Evolutionary conservation across 495 filamentous ascomycete species (phyloP), one percentile per base, ranked within the genome.

Genomic region (Oleoguttula mirabilis): DNA sequence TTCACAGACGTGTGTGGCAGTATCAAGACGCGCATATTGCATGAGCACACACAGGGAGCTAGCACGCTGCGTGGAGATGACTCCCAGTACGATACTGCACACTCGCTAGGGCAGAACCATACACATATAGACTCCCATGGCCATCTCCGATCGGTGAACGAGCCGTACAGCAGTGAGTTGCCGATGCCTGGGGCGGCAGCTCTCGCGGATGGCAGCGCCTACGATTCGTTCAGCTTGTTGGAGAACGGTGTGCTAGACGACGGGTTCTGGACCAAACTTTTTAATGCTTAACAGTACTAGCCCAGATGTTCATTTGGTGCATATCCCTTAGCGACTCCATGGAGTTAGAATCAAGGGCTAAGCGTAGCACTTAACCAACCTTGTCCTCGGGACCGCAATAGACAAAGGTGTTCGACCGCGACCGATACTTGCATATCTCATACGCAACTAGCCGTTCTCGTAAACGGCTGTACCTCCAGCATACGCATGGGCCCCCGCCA

Each of bases 221-320:
- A 17, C 8, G 40, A 33, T 5, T 24, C 21, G 5, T 36, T 43
- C 12, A 20, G 10, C 19, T 24, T 27, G 28, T 43, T 25, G 12
- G 40, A 45, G n/a, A 21, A 23, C 19, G 42, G 32, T 4, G 35
- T 45, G 42, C 19, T 45, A 12, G 42, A 38, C n/a, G 23, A 37
- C 2, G 7, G 23, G 3, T 37, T 36, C 14, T 45, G 32, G 32
- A 38, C n/a, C n/a, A n/a, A n/a, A n/a, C n/a, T n/a, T n/a, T n/a
- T n/a, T n/a, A n/a, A n/a, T n/a, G n/a, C n/a, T n/a, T n/a, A n/a
- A n/a, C n/a, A n/a, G n/a, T n/a, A n/a, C n/a, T n/a, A n/a, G n/a
- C n/a, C n/a, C n/a, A n/a, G n/a, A n/a, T n/a, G n/a, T n/a, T n/a
- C n/a, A n/a, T n/a, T n/a, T n/a, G n/a, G n/a, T n/a, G n/a, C n/a